A percentile compares a stretch with the other conserved stretches of the same genome.
Conservation (phyloP, 768 basidiomycete genomes). For the Lentinula sp. region DNA sequence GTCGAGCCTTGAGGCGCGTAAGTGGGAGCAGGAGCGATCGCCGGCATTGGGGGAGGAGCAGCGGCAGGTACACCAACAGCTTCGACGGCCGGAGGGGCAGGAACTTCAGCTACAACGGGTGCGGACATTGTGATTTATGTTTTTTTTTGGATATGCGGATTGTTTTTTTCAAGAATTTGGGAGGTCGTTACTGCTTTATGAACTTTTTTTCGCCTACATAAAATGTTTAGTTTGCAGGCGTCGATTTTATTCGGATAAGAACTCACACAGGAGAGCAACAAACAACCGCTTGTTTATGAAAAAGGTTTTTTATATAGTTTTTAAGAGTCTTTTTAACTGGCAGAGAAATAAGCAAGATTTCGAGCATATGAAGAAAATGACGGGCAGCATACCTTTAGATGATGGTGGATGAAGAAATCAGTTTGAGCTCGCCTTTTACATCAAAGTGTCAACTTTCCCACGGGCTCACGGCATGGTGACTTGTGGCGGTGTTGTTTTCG, state of each 20-base stretch:
- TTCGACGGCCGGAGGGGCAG: conserved; percentile 40
- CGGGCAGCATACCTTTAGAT: conserved; percentile 51
- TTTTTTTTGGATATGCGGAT: conserved; percentile 18
- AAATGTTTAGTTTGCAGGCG: conserved; percentile 12
- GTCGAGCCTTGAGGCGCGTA: conserved; percentile 48
- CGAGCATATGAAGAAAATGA: conserved; percentile 10
- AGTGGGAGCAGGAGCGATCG: conserved; percentile 40
- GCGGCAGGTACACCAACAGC: conserved; percentile 39
- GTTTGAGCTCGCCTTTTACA: background rate
- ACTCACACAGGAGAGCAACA: conserved; percentile 67
- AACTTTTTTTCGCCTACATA: conserved; percentile 66
- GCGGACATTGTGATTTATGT: conserved; percentile 43
- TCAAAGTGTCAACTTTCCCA: background rate
- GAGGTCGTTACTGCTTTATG: conserved; percentile 93
- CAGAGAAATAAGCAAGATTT: conserved; percentile 11
- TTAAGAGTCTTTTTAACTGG: conserved; percentile 61
- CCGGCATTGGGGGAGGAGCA: conserved; percentile 18
- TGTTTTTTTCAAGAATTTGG: conserved; percentile 21
- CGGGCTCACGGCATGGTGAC: background rate
- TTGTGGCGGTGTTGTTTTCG: background rate
- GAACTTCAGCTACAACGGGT: conserved; percentile 47
- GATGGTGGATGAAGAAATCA: conserved; percentile 60
- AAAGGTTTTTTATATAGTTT: conserved; percentile 66
- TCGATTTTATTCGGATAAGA: conserved; percentile 10
- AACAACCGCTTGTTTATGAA: conserved; percentile 69